phyloP scores from a whole-genome alignment of 2,329 filamentous ascomycete genomes.

The Hypomyces perniciosus region DNA sequence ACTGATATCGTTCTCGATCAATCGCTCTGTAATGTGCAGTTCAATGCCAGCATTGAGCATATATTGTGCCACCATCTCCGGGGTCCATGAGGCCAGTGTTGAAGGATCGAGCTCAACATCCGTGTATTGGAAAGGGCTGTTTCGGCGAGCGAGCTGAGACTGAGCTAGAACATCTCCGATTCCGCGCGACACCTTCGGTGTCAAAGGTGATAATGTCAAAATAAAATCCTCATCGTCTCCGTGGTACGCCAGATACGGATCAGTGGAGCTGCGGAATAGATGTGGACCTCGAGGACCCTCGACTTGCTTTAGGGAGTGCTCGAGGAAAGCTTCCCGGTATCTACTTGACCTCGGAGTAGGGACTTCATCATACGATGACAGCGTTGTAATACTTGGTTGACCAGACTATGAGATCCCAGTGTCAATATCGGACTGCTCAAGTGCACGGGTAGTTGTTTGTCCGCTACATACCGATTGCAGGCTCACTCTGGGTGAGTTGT shows the following conservation, averaged over 20 bases:
- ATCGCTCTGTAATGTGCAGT: conserved; percentile 68
- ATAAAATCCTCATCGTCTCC: conserved; percentile 41
- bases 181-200: conserved; percentile 53
- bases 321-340: conserved; percentile 55
- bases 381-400: conserved; percentile 73
- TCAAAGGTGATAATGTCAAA: conserved; percentile 67
- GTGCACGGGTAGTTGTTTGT: background rate
- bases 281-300: conserved; percentile 81
- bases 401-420: conserved; percentile 45
- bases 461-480: conserved; percentile 60
- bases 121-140: conserved; percentile 52
- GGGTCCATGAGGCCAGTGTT: conserved; percentile 61
- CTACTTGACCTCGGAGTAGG: conserved; percentile 67
- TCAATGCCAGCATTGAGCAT: conserved; percentile 84
- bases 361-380: conserved; percentile 80
- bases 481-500: conserved; percentile 62
- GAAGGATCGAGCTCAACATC: conserved; percentile 51
- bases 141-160: conserved; percentile 26
- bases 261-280: conserved; percentile 69
- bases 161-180: conserved; percentile 23
- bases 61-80: conserved; percentile 74
- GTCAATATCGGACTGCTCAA: conserved; percentile 1
- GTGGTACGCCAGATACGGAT: conserved; percentile 23
- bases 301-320: conserved; percentile 58
- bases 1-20: conserved; percentile 87